phyloP scores from a whole-genome alignment of 2,329 filamentous ascomycete genomes.

The Neofusicoccum cordaticola region DNA sequence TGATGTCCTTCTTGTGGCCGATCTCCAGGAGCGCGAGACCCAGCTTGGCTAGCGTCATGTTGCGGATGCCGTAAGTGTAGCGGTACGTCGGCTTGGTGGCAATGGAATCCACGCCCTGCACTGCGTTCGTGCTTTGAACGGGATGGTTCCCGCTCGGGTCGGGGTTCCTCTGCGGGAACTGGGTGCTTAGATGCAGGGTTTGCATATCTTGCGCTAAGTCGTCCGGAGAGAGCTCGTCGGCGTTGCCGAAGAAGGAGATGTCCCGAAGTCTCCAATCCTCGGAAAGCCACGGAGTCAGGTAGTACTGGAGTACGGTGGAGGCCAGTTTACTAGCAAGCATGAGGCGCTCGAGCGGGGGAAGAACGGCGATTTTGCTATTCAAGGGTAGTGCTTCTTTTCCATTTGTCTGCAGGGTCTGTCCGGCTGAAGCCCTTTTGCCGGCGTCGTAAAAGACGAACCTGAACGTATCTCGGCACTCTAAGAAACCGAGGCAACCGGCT shows the following conservation, averaged over 20 bases:
- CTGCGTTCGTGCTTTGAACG: neutral
- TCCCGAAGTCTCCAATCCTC: conserved; percentile 23
- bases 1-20: conserved; percentile 25
- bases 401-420: neutral
- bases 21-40: conserved; percentile 29
- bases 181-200: conserved; percentile 23
- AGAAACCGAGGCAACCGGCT: conserved; percentile 22
- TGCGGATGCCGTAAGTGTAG: conserved; percentile 25
- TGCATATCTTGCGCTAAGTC: conserved; percentile 18
- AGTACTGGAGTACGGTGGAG: conserved; percentile 23
- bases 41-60: conserved; percentile 25
- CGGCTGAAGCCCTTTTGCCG: neutral
- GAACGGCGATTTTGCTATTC: conserved; percentile 9
- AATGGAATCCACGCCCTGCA: neutral
- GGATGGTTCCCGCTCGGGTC: neutral
- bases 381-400: neutral
- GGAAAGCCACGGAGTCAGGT: conserved; percentile 25
- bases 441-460: conserved; percentile 26
- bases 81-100: neutral
- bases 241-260: conserved; percentile 22
- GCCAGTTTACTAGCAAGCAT: conserved; percentile 23
- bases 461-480: conserved; percentile 24
- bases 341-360: conserved; percentile 22
- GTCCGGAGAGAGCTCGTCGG: neutral
- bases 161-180: neutral